phyloP scores from a whole-genome alignment of 2,329 filamentous ascomycete genomes.

The Fusarium clavum region DNA sequence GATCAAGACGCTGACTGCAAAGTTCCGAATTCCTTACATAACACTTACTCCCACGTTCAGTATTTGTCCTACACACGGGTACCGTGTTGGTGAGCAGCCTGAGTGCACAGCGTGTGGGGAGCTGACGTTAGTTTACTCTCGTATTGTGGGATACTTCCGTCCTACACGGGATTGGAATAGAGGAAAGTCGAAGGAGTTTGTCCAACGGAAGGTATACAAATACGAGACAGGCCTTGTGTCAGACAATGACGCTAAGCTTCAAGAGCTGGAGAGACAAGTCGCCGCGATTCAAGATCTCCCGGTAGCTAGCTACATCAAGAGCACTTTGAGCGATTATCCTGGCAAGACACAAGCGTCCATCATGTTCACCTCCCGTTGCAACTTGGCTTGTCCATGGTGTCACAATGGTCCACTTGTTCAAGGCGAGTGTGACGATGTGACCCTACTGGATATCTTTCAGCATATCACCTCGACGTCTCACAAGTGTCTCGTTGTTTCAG shows the following conservation, averaged over 20 bases:
- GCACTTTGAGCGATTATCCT: conserved; percentile 40
- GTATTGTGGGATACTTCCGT: conserved; percentile 41
- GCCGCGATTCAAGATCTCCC: conserved; percentile 26
- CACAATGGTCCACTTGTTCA: conserved; percentile 39
- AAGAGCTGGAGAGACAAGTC: conserved; percentile 21
- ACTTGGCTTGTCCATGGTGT: conserved; percentile 42
- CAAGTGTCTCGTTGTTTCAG: conserved; percentile 39
- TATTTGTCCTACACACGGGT: conserved; percentile 39
- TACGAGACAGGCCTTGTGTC: conserved; percentile 2
- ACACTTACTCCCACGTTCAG: conserved; percentile 43
- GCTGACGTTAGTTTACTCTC: conserved; percentile 37
- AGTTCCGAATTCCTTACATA: conserved; percentile 40
- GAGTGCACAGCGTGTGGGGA: conserved; percentile 23
- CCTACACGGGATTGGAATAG: conserved; percentile 42
- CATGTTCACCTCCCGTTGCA: conserved; percentile 43
- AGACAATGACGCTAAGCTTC: neutral
- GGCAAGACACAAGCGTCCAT: conserved; percentile 42
- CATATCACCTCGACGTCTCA: conserved; percentile 35
- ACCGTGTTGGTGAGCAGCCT: conserved; percentile 33
- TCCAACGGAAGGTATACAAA: conserved; percentile 28
- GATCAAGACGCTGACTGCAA: conserved; percentile 35
- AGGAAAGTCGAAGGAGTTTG: conserved; percentile 40
- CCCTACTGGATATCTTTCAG: conserved; percentile 25
- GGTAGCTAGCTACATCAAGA: conserved; percentile 38
- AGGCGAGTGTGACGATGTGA: conserved; percentile 31